Percentiles rank a stretch among this genome's conserved stretches.
Evolutionary conservation across 2,329 filamentous ascomycete genomes (phyloP).

Genomic region (Hirsutella rhossiliensis): DNA sequence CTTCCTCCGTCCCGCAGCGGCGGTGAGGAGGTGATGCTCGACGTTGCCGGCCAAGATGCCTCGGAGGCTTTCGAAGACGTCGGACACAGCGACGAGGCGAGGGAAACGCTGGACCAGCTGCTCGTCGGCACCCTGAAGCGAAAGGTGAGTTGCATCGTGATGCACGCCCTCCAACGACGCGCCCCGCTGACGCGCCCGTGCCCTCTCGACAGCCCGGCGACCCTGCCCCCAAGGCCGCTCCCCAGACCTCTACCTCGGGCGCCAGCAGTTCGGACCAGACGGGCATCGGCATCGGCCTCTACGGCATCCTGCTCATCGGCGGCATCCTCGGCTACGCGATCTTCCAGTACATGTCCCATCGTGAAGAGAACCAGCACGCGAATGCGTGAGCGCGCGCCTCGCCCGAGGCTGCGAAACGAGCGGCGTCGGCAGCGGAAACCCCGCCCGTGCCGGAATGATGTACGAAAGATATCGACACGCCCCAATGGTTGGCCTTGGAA

Average conservation of each 20-base stretch:
- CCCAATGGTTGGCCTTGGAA: not conserved
- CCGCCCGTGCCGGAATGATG: not conserved
- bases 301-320: slow-evolving; percentile 68
- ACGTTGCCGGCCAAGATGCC: slow-evolving; percentile 89
- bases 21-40: slow-evolving; percentile 95
- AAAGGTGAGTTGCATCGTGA: slow-evolving; percentile 41
- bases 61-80: slow-evolving; percentile 99
- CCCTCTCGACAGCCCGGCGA: slow-evolving; percentile 52
- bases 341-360: slow-evolving; percentile 65
- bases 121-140: slow-evolving; percentile 70
- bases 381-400: slow-evolving; percentile 4
- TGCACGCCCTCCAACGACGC: not conserved
- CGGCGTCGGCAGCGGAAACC: not conserved
- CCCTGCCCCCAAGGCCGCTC: slow-evolving; percentile 53
- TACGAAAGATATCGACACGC: not conserved
- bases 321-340: slow-evolving; percentile 65
- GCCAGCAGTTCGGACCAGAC: slow-evolving; percentile 34
- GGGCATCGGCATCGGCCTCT: slow-evolving; percentile 65
- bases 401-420: not conserved
- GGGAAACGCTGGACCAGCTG: slow-evolving; percentile 77
- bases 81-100: slow-evolving; percentile 95
- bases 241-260: slow-evolving; percentile 36
- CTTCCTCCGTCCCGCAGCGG: slow-evolving; percentile 44
- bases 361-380: slow-evolving; percentile 18
- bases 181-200: not conserved